These are phyloP conservation scores for Verruconis gallopava DNA, from an alignment of 2,329 filamentous ascomycete genomes.

Conservation along the genomic window DNA sequence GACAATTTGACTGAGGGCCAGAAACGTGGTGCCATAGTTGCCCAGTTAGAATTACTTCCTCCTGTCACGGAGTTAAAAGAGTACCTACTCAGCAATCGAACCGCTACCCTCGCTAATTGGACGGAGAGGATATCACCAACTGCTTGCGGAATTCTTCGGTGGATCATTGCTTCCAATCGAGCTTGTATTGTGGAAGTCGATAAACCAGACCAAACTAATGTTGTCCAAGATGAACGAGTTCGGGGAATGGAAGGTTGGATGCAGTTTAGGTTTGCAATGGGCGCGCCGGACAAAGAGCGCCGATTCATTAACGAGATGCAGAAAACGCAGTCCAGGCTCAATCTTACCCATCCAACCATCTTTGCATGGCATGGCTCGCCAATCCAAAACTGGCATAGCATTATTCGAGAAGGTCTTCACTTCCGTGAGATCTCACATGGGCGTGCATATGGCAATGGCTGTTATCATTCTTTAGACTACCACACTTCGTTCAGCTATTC, in stretches of 20 bases:
- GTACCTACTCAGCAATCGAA: constrained; percentile 33
- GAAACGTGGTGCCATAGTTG: constrained; percentile 39
- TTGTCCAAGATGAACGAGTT: constrained; percentile 39
- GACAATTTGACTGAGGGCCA: constrained; percentile 35
- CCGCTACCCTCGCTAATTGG: constrained; percentile 36
- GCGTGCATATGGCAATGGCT: constrained; percentile 61
- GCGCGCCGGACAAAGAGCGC: constrained; percentile 74
- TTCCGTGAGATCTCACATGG: constrained; percentile 52
- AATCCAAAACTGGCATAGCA: constrained; percentile 75
- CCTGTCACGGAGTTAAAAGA: constrained; percentile 44
- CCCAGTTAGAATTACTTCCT: constrained; percentile 47
- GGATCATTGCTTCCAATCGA: constrained; percentile 82
- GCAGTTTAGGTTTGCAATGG: constrained; percentile 81
- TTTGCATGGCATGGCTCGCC: constrained; percentile 80
- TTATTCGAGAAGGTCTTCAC: constrained; percentile 70
- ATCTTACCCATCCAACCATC: constrained; percentile 49
- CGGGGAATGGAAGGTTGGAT: constrained; percentile 53
- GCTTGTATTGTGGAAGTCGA: constrained; percentile 74
- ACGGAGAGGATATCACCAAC: constrained; percentile 48
- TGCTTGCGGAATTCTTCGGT: constrained; percentile 57
- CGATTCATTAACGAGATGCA: constrained; percentile 53
- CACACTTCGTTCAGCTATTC: constrained; percentile 44
- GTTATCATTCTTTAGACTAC: constrained; percentile 60
- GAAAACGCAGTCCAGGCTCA: constrained; percentile 18
- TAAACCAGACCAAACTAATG: constrained; percentile 15